Evolutionary conservation across 805 yeast species (phyloP), one percentile per base, ranked within the genome.

Genomic region (Myxozyma monticola): DNA sequence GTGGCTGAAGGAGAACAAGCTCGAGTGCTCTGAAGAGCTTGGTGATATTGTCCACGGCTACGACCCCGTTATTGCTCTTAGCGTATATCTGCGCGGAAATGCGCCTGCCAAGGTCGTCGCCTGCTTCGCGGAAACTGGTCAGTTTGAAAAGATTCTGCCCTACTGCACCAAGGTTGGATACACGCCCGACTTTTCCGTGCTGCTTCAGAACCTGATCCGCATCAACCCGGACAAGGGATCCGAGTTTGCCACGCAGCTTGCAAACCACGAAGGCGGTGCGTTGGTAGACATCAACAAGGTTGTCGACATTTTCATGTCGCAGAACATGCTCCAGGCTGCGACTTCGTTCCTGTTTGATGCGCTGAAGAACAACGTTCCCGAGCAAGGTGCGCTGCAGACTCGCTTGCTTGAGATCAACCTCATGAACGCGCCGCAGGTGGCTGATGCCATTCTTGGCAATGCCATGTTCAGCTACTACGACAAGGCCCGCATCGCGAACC

Each of bases 391-490:
- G 65, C 76, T 93, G 65, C 99, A 93, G 76, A 93, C 99, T 7
- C 82, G 95, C 65, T 80, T 93, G 44, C 79, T 93, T 60, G 99
- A 93, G 71, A 88, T 88, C 60, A 93, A 93, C 70, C 76, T 93
- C 67, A 70, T 88, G 66, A 95, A 90, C 68, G 99, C 99, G 15
- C 99, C 99, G 44, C 99, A 93, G 76, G 99, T 93, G 49, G 99
- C 99, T 37, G 99, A 93, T 71, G 99, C 99, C 18, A 93, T 93
- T 60, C 77, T 93, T 63, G 96, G 97, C 54, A 93, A 91, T 70
- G 83, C 84, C 54, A 91, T 93, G 88, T 93, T 95, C 74, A 81
- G 90, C 60, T 96, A 90, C 67, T 93, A 88, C 69, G 99, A 93
- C 70, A 85, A 88, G 62, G 89, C 95, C 62, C 84, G 95, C 31